phyloP scores from a whole-genome alignment of 495 filamentous ascomycete species.

The Penicillium chermesinum region DNA sequence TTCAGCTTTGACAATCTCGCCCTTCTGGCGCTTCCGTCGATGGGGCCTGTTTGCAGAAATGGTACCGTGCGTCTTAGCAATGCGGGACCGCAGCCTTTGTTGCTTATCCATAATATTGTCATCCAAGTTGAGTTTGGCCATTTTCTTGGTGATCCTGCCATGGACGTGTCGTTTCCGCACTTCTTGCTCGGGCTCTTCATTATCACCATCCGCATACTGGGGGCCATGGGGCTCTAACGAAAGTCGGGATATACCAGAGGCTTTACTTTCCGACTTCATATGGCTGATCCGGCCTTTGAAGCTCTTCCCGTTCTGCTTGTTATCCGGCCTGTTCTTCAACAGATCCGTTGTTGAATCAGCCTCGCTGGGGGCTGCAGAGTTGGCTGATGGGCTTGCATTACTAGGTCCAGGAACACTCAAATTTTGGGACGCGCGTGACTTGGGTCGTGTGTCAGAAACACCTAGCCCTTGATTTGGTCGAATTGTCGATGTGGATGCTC shows the following conservation, averaged over 20 bases:
- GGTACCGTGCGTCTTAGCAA: constrained; percentile 35
- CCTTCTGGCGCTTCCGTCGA: constrained; percentile 45
- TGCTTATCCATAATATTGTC: constrained; percentile 40
- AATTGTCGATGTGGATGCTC: constrained; percentile 16
- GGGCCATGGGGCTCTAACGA: constrained; percentile 32
- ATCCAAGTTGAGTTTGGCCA: constrained; percentile 43
- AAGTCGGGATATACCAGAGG: constrained; percentile 16
- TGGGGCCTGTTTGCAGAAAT: constrained; percentile 36
- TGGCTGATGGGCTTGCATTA: constrained; percentile 13
- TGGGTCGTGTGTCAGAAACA: constrained; percentile 2
- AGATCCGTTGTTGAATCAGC: constrained; percentile 36
- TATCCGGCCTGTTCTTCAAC: constrained; percentile 24
- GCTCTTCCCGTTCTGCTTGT: not conserved
- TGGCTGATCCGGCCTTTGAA: constrained; percentile 4
- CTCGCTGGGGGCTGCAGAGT: constrained; percentile 27
- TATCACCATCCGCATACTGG: constrained; percentile 23
- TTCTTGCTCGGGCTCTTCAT: constrained; percentile 1
- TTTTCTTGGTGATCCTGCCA: constrained; percentile 20
- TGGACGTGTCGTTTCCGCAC: constrained; percentile 9
- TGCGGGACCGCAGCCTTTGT: constrained; percentile 29
- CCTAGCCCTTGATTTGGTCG: not conserved
- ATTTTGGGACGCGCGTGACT: constrained; percentile 13
- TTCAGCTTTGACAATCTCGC: constrained; percentile 68
- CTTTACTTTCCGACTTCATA: constrained; percentile 25
- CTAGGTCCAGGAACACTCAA: constrained; percentile 15